Base-by-base conservation (phyloP, 2,329 filamentous ascomycete species). In the Dactylonectria estremocensis region DNA sequence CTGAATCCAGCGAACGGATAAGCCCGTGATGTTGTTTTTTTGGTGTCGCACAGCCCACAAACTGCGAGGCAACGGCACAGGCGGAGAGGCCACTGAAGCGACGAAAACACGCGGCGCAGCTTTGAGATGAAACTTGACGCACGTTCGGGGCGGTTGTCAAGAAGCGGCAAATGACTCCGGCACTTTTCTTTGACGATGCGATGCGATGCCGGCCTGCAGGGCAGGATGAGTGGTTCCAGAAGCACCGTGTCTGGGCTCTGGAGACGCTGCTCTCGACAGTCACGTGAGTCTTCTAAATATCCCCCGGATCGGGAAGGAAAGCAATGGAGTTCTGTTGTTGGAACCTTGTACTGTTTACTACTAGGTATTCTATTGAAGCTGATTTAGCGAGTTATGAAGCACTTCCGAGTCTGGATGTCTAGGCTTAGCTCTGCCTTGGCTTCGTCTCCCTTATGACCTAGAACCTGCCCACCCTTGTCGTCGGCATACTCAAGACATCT, bases 221-320 rank as follows among this genome's bases (percentile, higher is more conserved):
- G n/a, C n/a, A 35, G n/a, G 10, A n/a, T 53, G 49, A 35, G 18
- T 33, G n/a, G 28, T 35, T 28, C 33, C 14, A 24, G 48, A 33
- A 49, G 16, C 28, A 22, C 40, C 45, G 7, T 46, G 9, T 46
- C 28, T 18, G 28, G 33, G 11, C 6, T 28, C 24, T 28, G 24
- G 31, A 53, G 50, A 35, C 50, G 50, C n/a, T 22, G 50, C 31
- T 18, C n/a, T n/a, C 3, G 8, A 35, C 31, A 28, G 31, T 53
- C 50, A 53, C 50, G 50, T 53, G 50, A 53, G 50, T 18, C 13
- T 9, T 53, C n/a, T 20, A 28, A 35, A 37, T 10, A 53, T 53
- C 28, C 33, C 28, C 20, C 20, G 11, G 18, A 18, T 35, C 50
- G 35, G 33, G n/a, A 18, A 35, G 7, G n/a, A 18, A 35, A 4